Evolutionary conservation across 768 basidiomycete species (phyloP).

Genomic region (Psilocybe azurescens): DNA sequence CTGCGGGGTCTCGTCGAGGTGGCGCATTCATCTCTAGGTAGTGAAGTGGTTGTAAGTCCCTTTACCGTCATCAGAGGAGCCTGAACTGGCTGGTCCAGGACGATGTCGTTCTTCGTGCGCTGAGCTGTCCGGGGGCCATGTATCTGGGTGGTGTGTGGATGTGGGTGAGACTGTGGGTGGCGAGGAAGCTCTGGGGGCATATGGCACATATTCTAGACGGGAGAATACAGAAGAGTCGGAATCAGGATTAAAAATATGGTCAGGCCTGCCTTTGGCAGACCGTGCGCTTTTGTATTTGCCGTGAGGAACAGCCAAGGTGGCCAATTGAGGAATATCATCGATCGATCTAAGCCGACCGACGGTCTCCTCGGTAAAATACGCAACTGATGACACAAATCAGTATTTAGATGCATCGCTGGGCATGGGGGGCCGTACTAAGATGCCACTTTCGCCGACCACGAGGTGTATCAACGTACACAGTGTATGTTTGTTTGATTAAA

Average conservation of each 20-base stretch:
- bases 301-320: constrained; percentile 60
- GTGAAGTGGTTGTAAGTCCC: constrained; percentile 63
- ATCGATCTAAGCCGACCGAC: constrained; percentile 63
- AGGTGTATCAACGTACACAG: constrained; percentile 72
- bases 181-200: constrained; percentile 36
- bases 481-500: constrained; percentile 84
- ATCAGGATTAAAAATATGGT: constrained; percentile 54
- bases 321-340: constrained; percentile 62
- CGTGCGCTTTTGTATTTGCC: constrained; percentile 77
- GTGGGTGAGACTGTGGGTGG: constrained; percentile 22
- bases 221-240: constrained; percentile 41
- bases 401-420: background rate
- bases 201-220: constrained; percentile 51
- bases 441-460: constrained; percentile 82
- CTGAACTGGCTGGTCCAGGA: constrained; percentile 33
- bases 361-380: constrained; percentile 80
- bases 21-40: constrained; percentile 70
- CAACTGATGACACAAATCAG: constrained; percentile 49
- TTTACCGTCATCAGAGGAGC: constrained; percentile 34
- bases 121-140: constrained; percentile 19
- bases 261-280: constrained; percentile 60
- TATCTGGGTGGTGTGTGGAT: constrained; percentile 18
- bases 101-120: constrained; percentile 21
- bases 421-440: constrained; percentile 56
- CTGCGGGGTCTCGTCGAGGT: constrained; percentile 70